Evolutionary conservation across 768 basidiomycete genomes (phyloP), one percentile per base, ranked within the genome.

Genomic region (Pholiota microspora): DNA sequence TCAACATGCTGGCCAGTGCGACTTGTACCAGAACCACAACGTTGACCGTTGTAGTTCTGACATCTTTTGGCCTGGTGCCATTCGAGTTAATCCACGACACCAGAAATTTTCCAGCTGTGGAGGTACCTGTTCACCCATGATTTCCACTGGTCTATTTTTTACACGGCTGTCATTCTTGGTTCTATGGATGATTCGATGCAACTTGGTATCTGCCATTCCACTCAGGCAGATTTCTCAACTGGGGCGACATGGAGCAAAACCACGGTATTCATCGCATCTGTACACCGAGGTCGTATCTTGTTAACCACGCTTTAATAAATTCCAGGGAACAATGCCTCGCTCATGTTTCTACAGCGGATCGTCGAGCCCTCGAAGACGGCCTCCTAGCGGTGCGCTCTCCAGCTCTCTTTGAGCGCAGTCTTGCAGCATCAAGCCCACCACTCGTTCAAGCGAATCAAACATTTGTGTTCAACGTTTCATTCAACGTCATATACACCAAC

Each of bases 401-500:
- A 2, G 7, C 40, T 3, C 40, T 42, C 40, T 7, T 42, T 12
- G 40, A 24, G 9, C 40, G 40, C 40, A 16, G 40, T 21, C 40
- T 42, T 21, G 7, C 40, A 9, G 18, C 40, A 2, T 36, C 21
- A 2, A 16, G 16, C 9, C n/a, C 6, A 7, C 21, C 35, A 2
- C 21, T 42, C 7, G 16, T 12, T 2, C 40, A 21, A 3, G 12
- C 7, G 18, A 42, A 42, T 18, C 40, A 42, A 16, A 42, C 40
- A 12, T 42, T 42, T 21, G 12, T 21, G 4, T 58, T 71, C 53
- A 64, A 72, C 47, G 66, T 73, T 13, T 62, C 66, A 25, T 69
- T 64, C 57, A 65, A 70, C 51, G 65, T 69, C 21, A 31, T 74
- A 10, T 60, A 61, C 36, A 62, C 64, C 8, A 67, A 70, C 32